These are phyloP conservation scores for Picea abies DNA, from an alignment of 83 land plant genomes.

Conservation along the genomic window DNA sequence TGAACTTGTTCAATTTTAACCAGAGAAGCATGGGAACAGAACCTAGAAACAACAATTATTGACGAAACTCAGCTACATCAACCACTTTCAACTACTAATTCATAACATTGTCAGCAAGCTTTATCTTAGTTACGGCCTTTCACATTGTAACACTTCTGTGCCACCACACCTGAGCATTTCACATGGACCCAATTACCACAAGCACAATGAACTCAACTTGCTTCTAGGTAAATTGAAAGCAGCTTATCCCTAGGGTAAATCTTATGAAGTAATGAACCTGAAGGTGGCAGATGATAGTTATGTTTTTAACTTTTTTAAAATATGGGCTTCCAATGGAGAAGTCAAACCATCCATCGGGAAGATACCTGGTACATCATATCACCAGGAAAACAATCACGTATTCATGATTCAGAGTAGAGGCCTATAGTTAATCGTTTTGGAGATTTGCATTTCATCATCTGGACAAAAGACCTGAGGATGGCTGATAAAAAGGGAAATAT, in stretches of 20 bases:
- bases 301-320: background rate
- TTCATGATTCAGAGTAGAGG: background rate
- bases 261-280: background rate
- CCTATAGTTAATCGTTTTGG: background rate
- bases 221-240: background rate
- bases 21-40: background rate
- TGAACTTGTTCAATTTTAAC: background rate
- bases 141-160: no score
- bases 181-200: no score
- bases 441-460: background rate
- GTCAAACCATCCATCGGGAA: background rate
- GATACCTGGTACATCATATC: background rate
- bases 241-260: background rate
- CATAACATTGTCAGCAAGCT: background rate
- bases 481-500: background rate
- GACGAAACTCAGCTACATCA: no score
- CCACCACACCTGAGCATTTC: no score
- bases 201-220: background rate
- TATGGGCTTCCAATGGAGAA: no score
- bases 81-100: background rate
- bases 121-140: background rate
- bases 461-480: background rate
- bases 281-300: background rate
- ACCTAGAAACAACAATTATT: background rate
- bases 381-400: background rate